Evolutionary conservation across 495 filamentous ascomycete species (phyloP), one percentile per base, ranked within the genome.

Genomic region (Xylaria castorea): DNA sequence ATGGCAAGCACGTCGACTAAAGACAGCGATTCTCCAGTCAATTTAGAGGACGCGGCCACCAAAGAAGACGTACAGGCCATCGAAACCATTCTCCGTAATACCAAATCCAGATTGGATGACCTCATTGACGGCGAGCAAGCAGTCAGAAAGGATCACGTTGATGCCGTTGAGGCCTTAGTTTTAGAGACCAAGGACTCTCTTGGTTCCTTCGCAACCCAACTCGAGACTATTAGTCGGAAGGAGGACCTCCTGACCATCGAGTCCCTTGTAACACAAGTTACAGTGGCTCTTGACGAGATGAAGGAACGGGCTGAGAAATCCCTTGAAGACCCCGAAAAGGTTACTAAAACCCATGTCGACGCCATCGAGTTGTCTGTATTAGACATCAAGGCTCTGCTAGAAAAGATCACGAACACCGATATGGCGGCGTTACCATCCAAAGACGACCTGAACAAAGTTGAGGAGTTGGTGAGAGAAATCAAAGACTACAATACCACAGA

Each of bases 61-160:
- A 90, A 88, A 77, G 92, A 95, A 71, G 94, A 97, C 74, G 92
- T 92, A 3, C 89, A 94, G 71, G 92, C 91, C n/a, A 94, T 98
- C 68, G 94, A 97, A 79, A 94, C 91, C 0, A 87, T 98, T 58
- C 87, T 98, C 30, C 88, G 91, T 61, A 95, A 94, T 77, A 93
- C 93, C 25, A 97, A 97, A 75, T 87, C 91, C 12, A 90, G 92
- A 62, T 84, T 97, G 51, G 94, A 97, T 44, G 93, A 94, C 42
- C 82, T 96, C 55, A 84, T 85, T 22, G 88, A 94, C 55, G 89
- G 92, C 22, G 86, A 88, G 44, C 82, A 88, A 68, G 81, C 80
- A 1, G 90, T 92, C 5, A 91, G 87, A 67, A 92, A 93, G 63
- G 91, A 95, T 32, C 92, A 97, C 50, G 83, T 97, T 34, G 91